A percentile compares a stretch with the other conserved stretches of the same genome.
Conservation (phyloP, 768 basidiomycete genomes). For the Phanerochaete sordida region DNA sequence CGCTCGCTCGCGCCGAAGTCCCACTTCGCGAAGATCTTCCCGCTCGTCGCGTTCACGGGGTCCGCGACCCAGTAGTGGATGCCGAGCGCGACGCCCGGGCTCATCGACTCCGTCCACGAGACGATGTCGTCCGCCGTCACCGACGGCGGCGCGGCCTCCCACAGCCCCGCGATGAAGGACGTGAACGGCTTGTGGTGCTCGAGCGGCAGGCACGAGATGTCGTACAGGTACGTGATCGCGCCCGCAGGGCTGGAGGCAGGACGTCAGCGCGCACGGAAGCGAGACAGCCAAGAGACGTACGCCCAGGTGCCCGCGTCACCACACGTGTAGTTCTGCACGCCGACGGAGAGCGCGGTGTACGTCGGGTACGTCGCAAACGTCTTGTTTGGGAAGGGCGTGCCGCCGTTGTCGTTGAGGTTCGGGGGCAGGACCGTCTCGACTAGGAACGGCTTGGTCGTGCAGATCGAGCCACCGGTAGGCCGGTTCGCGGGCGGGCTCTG, state of each 20-base stretch:
- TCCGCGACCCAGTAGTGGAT: constrained; percentile 19
- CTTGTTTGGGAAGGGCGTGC: constrained; percentile 25
- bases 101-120: background rate
- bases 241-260: constrained; percentile 3
- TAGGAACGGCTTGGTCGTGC: background rate
- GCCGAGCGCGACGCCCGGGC: background rate
- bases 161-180: constrained; percentile 27
- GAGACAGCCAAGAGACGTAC: constrained; percentile 25
- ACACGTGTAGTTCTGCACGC: constrained; percentile 52
- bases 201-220: constrained; percentile 46
- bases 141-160: constrained; percentile 20
- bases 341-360: constrained; percentile 40
- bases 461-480: background rate
- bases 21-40: background rate
- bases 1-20: too few species aligned
- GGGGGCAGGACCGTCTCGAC: background rate
- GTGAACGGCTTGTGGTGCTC: constrained; percentile 25
- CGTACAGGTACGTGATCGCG: constrained; percentile 49
- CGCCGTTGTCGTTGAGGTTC: background rate
- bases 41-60: constrained; percentile 19
- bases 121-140: constrained; percentile 18
- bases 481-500: too few species aligned
- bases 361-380: constrained; percentile 29
- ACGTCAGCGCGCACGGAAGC: background rate
- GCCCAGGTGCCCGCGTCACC: constrained; percentile 28